These are phyloP conservation scores for Ligustrum vulgare DNA, from an alignment of 257 asterid genomes.

Conservation along the genomic window DNA sequence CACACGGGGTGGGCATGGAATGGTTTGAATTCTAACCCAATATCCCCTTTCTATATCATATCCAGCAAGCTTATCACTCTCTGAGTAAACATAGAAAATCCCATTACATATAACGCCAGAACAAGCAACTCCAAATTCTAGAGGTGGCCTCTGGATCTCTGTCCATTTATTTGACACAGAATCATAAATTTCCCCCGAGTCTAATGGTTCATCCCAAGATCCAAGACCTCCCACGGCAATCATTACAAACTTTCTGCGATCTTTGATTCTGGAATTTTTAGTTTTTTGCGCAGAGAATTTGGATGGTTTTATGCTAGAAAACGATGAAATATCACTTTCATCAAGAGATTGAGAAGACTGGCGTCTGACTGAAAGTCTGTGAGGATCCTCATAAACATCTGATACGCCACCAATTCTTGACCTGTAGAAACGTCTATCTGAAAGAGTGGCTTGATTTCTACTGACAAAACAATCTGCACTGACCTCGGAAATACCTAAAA, in stretches of 20 bases:
- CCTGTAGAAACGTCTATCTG: slow-evolving; percentile 56
- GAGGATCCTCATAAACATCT: slow-evolving; percentile 97
- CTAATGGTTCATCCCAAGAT: slow-evolving; percentile 83
- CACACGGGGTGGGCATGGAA: slow-evolving; percentile 74
- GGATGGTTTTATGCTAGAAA: slow-evolving; percentile 39
- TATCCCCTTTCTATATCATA: slow-evolving; percentile 80
- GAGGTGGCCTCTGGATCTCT: slow-evolving; percentile 76
- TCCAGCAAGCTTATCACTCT: slow-evolving; percentile 70
- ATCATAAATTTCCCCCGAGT: slow-evolving; percentile 85
- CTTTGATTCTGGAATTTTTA: slow-evolving; percentile 39
- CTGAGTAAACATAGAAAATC: slow-evolving; percentile 78
- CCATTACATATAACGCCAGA: slow-evolving; percentile 74
- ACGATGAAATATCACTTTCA: slow-evolving; percentile 52
- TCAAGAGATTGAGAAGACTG: slow-evolving; percentile 63
- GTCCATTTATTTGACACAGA: slow-evolving; percentile 79
- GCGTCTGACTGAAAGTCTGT: slow-evolving; percentile 81
- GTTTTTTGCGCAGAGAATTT: slow-evolving; percentile 45
- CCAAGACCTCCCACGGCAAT: slow-evolving; percentile 96
- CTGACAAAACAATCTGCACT: slow-evolving; percentile 43
- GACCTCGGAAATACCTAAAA: slow-evolving; percentile 74
- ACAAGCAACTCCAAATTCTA: slow-evolving; percentile 79
- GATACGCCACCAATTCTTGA: slow-evolving; percentile 68
- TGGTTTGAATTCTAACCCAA: slow-evolving; percentile 71
- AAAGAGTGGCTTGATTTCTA: slow-evolving; percentile 59
- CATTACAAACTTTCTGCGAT: slow-evolving; percentile 49